A percentile compares a stretch with the other conserved stretches of the same genome.
Conservation (phyloP, 257 asterid genomes). For the Fraxinus quadrangulata region DNA sequence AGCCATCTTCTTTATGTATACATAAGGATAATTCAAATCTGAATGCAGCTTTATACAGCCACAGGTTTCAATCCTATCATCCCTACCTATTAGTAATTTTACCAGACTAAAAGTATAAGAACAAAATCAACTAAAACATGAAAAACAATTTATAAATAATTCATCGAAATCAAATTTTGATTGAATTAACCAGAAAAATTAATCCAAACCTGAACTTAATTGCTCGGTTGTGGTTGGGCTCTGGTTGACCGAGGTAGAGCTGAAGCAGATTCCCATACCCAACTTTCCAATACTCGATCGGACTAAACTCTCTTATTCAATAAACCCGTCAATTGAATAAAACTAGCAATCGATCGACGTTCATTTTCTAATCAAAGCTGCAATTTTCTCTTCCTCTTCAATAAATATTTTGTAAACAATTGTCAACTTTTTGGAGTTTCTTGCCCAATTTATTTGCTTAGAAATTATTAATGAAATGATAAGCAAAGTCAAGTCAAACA, state of each 20-base stretch:
- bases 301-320: neutral
- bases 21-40: too few species aligned
- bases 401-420: neutral
- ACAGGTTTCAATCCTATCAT: neutral
- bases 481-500: neutral
- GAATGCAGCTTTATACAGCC: too few species aligned
- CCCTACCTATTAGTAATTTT: neutral
- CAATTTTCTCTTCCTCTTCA: neutral
- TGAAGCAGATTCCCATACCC: constrained; percentile 45
- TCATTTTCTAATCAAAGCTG: neutral
- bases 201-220: constrained; percentile 39
- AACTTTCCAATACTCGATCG: neutral
- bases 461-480: neutral
- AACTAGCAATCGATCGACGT: neutral
- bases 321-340: neutral
- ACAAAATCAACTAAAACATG: too few species aligned
- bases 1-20: too few species aligned
- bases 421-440: neutral
- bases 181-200: neutral
- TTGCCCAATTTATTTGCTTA: neutral
- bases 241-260: constrained; percentile 38
- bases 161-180: neutral
- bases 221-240: constrained; percentile 34
- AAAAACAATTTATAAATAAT: too few species aligned
- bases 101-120: neutral